Conservation (phyloP, 2,329 filamentous ascomycete genomes). For the Endoconidiophora laricicola region DNA sequence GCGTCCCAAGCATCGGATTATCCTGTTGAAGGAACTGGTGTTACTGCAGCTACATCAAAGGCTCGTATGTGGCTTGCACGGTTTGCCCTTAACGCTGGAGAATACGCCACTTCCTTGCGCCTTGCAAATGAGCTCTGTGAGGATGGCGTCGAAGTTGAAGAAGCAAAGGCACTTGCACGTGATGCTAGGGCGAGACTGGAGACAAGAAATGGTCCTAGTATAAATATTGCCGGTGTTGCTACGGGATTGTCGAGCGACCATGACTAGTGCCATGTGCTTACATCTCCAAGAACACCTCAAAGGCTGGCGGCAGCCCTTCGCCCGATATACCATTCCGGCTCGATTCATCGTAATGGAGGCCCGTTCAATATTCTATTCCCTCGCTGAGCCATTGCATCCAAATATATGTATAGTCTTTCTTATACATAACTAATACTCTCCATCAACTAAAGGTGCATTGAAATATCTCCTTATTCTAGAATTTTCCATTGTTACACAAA, state of each 20-base stretch:
- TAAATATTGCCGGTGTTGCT: background rate
- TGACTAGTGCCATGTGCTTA: background rate
- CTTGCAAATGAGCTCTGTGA: conserved; percentile 84
- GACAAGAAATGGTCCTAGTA: background rate
- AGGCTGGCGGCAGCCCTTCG: too few species aligned
- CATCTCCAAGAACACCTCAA: background rate
- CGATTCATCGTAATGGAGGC: too few species aligned
- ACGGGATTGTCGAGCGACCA: background rate
- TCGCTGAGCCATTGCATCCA: too few species aligned
- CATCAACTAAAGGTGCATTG: too few species aligned
- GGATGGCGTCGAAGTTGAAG: conserved; percentile 90
- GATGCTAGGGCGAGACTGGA: conserved; percentile 70
- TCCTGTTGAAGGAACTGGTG: conserved; percentile 49
- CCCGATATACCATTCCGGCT: too few species aligned
- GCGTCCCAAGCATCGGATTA: conserved; percentile 15
- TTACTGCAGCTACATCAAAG: conserved; percentile 80
- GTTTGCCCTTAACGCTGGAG: conserved; percentile 57
- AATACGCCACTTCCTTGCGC: conserved; percentile 60
- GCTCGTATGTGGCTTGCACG: conserved; percentile 87
- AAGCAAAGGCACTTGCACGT: conserved; percentile 81
- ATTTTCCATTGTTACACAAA: too few species aligned
- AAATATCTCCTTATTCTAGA: too few species aligned
- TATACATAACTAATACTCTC: too few species aligned
- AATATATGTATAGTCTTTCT: too few species aligned
- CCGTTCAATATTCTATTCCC: too few species aligned